A percentile compares a stretch with the other conserved stretches of the same genome.
phyloP scores from a whole-genome alignment of 306 rosid genomes.

The Vigna mungo region DNA sequence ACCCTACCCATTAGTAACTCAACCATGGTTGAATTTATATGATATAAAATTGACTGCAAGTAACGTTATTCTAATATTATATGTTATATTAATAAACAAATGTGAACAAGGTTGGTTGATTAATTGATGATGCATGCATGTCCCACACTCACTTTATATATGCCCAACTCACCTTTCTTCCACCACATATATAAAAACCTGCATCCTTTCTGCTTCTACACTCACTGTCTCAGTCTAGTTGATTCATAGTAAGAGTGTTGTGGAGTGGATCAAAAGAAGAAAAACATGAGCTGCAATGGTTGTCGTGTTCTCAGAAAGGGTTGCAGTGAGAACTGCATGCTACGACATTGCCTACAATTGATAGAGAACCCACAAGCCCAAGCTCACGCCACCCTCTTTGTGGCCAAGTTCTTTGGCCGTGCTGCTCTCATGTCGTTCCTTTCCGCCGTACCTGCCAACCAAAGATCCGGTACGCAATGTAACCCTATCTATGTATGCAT shows the following conservation, averaged over 20 bases:
- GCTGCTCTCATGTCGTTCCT: slow-evolving; percentile 78
- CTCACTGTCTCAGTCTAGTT: background rate
- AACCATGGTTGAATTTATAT: slow-evolving; percentile 43
- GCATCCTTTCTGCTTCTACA: background rate
- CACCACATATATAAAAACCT: slow-evolving; percentile 1
- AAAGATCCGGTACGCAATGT: slow-evolving; percentile 57
- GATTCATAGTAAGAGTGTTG: slow-evolving; percentile 5
- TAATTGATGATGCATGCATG: slow-evolving; percentile 22
- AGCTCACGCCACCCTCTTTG: slow-evolving; percentile 72
- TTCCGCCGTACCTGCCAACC: slow-evolving; percentile 59
- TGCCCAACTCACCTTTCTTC: slow-evolving; percentile 20
- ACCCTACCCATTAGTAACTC: slow-evolving; percentile 9
- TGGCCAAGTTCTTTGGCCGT: slow-evolving; percentile 86
- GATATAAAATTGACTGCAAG: background rate
- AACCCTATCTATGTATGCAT: background rate
- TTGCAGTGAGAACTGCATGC: slow-evolving; percentile 72
- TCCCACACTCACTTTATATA: slow-evolving; percentile 6
- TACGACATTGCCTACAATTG: slow-evolving; percentile 60
- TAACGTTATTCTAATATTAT: background rate
- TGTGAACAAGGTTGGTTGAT: slow-evolving; percentile 5
- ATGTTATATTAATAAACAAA: background rate
- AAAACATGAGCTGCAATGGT: slow-evolving; percentile 78
- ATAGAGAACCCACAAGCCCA: slow-evolving; percentile 64
- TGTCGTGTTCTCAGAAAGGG: slow-evolving; percentile 80
- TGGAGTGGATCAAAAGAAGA: background rate